Percentiles rank a stretch among this genome's conserved stretches.
These are phyloP conservation scores for Mucor piriformis DNA, from an alignment of 371 early-diverging fungal species.

Conservation along the genomic window DNA sequence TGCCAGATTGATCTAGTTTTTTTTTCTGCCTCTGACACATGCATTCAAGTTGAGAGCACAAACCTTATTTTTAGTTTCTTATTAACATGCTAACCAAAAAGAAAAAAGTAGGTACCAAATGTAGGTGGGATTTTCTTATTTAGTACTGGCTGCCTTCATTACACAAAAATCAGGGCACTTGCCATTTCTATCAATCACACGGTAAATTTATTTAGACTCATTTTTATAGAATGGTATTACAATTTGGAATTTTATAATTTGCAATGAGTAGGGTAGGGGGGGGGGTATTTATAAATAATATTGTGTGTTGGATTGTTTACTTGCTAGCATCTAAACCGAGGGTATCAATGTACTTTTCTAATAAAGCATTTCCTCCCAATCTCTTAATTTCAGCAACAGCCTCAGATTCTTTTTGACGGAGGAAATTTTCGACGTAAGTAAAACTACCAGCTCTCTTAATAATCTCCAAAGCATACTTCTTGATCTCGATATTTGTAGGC, in stretches of 20 bases:
- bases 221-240: neutral
- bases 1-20: no score
- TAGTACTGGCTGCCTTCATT: no score
- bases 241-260: no score
- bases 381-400: slow-evolving; percentile 61
- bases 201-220: neutral
- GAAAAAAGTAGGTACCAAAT: no score
- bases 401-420: slow-evolving; percentile 63
- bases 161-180: no score
- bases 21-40: no score
- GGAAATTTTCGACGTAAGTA: slow-evolving; percentile 68
- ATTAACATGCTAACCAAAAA: no score
- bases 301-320: neutral
- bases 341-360: slow-evolving; percentile 60
- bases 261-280: neutral
- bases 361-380: slow-evolving; percentile 75
- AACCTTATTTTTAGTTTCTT: no score
- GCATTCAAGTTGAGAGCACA: no score
- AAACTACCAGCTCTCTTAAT: slow-evolving; percentile 81
- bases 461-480: slow-evolving; percentile 82
- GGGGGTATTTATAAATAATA: slow-evolving; percentile 1
- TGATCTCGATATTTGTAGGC: slow-evolving; percentile 80
- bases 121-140: no score
- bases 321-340: slow-evolving; percentile 5
- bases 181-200: no score